phyloP scores from a whole-genome alignment of 352 stramenopile species.

The Peronospora farinosa region DNA sequence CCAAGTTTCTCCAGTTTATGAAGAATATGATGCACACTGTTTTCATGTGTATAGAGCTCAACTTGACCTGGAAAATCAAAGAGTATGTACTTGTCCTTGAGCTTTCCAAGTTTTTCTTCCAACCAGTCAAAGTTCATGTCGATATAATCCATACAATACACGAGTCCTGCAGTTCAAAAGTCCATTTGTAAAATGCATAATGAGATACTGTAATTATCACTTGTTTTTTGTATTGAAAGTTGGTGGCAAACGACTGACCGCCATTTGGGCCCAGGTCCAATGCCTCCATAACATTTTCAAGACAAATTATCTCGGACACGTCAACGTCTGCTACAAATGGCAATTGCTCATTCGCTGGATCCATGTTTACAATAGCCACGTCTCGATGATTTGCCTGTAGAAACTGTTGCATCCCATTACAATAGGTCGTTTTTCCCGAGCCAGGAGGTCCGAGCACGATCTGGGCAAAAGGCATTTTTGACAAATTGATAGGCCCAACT shows the following conservation, averaged over 20 bases:
- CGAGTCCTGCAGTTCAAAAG: slow-evolving; percentile 50
- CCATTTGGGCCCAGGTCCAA: slow-evolving; percentile 95
- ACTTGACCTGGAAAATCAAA: slow-evolving; percentile 99
- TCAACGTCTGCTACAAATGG: slow-evolving; percentile 84
- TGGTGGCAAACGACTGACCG: slow-evolving; percentile 51
- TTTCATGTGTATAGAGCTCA: slow-evolving; percentile 98
- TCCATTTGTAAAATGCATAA: too few species aligned
- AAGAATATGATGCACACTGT: slow-evolving; percentile 94
- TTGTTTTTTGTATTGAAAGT: too few species aligned
- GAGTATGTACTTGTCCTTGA: slow-evolving; percentile 93
- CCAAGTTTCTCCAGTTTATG: slow-evolving; percentile 90
- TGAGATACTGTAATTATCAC: too few species aligned
- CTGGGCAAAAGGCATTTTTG: slow-evolving; percentile 78
- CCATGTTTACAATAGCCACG: slow-evolving; percentile 94
- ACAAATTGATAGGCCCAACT: too few species aligned
- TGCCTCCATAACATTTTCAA: slow-evolving; percentile 93
- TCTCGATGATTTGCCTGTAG: slow-evolving; percentile 57
- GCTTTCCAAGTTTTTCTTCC: slow-evolving; percentile 83
- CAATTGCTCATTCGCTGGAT: slow-evolving; percentile 94
- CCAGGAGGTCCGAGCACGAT: slow-evolving; percentile 68
- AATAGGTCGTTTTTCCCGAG: slow-evolving; percentile 98
- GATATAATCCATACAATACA: slow-evolving; percentile 99
- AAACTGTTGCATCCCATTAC: slow-evolving; percentile 95
- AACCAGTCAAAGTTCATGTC: slow-evolving; percentile 98
- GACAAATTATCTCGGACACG: slow-evolving; percentile 94